Conservation (phyloP, 495 filamentous ascomycete genomes). For the Lineolata rhizophorae region DNA sequence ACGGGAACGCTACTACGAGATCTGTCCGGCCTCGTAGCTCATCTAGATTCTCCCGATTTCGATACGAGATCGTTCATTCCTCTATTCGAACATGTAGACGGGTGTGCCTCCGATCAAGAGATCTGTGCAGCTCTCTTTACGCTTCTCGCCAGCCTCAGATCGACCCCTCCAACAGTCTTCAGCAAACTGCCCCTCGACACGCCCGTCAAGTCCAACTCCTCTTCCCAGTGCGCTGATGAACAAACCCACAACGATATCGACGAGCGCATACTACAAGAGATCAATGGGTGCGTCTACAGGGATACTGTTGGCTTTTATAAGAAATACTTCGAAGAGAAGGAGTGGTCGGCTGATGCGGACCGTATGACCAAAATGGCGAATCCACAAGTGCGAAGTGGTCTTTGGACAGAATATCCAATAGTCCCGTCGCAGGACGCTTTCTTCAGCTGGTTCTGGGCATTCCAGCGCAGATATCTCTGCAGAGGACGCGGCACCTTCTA, state of each 20-base stretch:
- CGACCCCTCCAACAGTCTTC: slow-evolving; percentile 11
- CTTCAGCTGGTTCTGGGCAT: too few species aligned
- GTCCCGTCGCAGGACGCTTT: neutral
- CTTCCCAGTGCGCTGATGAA: slow-evolving; percentile 11
- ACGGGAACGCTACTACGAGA: too few species aligned
- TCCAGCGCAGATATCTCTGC: too few species aligned
- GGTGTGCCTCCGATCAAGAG: neutral
- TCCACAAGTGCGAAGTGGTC: slow-evolving; percentile 1
- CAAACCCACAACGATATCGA: slow-evolving; percentile 15
- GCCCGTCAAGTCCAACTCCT: slow-evolving; percentile 12
- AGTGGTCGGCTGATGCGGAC: slow-evolving; percentile 3
- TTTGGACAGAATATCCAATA: slow-evolving; percentile 5
- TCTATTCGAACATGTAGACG: too few species aligned
- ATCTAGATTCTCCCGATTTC: too few species aligned
- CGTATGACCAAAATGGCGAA: slow-evolving; percentile 3
- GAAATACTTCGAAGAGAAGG: slow-evolving; percentile 10
- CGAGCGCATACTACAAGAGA: slow-evolving; percentile 13
- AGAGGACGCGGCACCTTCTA: too few species aligned
- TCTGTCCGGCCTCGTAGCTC: too few species aligned
- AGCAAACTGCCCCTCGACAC: slow-evolving; percentile 12
- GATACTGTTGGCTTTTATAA: slow-evolving; percentile 11
- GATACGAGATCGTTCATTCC: too few species aligned
- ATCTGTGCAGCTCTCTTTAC: slow-evolving; percentile 1
- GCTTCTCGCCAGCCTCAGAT: slow-evolving; percentile 1
- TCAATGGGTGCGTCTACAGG: slow-evolving; percentile 13